Evolutionary conservation across 768 basidiomycete species (phyloP).

Genomic region (button mushroom (Agaricus bisporus)): DNA sequence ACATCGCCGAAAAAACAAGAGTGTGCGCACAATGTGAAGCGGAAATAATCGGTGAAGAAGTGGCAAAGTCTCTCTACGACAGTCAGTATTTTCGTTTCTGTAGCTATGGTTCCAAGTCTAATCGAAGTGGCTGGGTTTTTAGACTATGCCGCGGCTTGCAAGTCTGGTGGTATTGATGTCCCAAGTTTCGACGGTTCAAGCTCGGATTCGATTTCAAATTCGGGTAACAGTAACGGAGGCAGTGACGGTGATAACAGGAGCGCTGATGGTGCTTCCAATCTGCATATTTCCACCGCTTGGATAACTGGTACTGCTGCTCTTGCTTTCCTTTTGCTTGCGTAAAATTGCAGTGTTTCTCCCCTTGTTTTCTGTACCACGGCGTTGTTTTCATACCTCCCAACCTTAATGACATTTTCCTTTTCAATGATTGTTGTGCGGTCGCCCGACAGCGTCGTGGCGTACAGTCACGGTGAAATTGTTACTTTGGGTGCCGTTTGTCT

Average conservation of each 20-base stretch:
- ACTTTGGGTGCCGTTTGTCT: too few species aligned
- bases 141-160: conserved; percentile 2
- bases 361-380: not conserved
- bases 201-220: too few species aligned
- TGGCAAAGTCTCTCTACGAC: not conserved
- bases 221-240: not conserved
- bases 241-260: too few species aligned
- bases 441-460: too few species aligned
- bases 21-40: not conserved
- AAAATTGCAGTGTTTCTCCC: not conserved
- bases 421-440: too few species aligned
- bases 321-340: not conserved
- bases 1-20: not conserved
- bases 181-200: too few species aligned
- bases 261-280: not conserved
- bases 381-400: too few species aligned
- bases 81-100: not conserved
- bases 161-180: not conserved
- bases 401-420: too few species aligned
- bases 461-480: too few species aligned
- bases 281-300: not conserved
- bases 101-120: not conserved
- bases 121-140: not conserved
- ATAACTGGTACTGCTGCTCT: not conserved
- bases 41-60: not conserved